These are phyloP conservation scores for Ophiosphaerella korrae DNA, from an alignment of 2,329 filamentous ascomycete genomes.

Conservation along the genomic window DNA sequence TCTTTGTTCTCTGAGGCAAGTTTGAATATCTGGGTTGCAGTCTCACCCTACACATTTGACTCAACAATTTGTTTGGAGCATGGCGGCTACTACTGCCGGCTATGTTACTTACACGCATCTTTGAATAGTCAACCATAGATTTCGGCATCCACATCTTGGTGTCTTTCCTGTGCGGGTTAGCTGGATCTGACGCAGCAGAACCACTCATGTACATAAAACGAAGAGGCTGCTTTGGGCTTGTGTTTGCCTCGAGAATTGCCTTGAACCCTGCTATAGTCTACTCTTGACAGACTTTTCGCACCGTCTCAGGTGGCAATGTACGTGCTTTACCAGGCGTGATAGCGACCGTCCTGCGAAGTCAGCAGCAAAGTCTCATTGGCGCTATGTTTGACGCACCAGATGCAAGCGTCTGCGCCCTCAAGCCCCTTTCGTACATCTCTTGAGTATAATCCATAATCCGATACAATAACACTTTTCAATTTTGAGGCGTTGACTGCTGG, in stretches of 20 bases:
- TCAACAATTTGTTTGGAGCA: not conserved
- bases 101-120: conserved; percentile 52
- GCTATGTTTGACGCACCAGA: no score
- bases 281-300: conserved; percentile 50
- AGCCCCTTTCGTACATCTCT: no score
- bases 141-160: conserved; percentile 34
- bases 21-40: conserved; percentile 52
- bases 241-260: conserved; percentile 40
- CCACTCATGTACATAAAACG: conserved; percentile 60
- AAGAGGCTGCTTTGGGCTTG: conserved; percentile 41
- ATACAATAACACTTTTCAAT: conserved; percentile 37
- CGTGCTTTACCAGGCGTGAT: conserved; percentile 48
- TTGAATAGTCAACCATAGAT: conserved; percentile 48
- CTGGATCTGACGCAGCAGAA: conserved; percentile 30
- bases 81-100: no score
- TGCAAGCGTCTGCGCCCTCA: no score
- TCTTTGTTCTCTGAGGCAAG: conserved; percentile 48
- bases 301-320: conserved; percentile 42
- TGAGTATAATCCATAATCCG: conserved; percentile 41
- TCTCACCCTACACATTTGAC: conserved; percentile 50
- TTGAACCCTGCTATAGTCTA: conserved; percentile 45
- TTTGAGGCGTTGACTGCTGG: conserved; percentile 2
- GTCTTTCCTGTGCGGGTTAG: conserved; percentile 52
- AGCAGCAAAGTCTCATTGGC: conserved; percentile 11
- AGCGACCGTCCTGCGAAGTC: conserved; percentile 49